Percentiles rank a stretch among this genome's conserved stretches.
Conservation (phyloP, 495 filamentous ascomycete species). For the Penicillium ucsense region DNA sequence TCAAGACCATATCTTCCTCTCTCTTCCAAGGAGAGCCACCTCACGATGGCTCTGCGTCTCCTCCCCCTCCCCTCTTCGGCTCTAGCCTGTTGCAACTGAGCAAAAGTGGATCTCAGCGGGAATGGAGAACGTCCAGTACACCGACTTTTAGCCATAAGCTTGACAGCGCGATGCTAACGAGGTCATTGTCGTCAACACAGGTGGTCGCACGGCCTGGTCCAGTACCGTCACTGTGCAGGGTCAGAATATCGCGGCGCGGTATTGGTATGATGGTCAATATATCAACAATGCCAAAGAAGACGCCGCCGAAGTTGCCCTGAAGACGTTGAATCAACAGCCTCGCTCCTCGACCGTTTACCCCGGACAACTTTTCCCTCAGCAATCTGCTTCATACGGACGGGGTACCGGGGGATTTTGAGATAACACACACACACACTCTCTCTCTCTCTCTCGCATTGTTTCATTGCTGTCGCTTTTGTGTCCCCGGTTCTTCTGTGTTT, state of each 20-base stretch:
- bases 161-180: constrained; percentile 19
- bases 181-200: constrained; percentile 33
- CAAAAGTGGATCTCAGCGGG: constrained; percentile 19
- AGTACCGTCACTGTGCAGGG: constrained; percentile 54
- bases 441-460: not conserved
- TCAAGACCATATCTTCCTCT: not conserved
- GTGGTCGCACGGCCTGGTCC: constrained; percentile 88
- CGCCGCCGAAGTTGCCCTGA: constrained; percentile 68
- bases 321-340: constrained; percentile 20
- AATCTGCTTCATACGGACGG: constrained; percentile 8
- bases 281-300: constrained; percentile 85
- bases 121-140: constrained; percentile 21
- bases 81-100: constrained; percentile 14
- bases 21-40: not conserved
- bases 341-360: constrained; percentile 15
- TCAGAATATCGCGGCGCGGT: constrained; percentile 53
- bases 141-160: constrained; percentile 29
- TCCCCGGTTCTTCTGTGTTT: too few species aligned
- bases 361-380: constrained; percentile 19
- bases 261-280: constrained; percentile 85
- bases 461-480: too few species aligned
- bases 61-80: constrained; percentile 1
- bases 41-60: not conserved
- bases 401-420: constrained; percentile 12
- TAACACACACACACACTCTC: too few species aligned